These are phyloP conservation scores for Gilbertella persicaria DNA, from an alignment of 371 early-diverging fungal genomes.

Conservation along the genomic window DNA sequence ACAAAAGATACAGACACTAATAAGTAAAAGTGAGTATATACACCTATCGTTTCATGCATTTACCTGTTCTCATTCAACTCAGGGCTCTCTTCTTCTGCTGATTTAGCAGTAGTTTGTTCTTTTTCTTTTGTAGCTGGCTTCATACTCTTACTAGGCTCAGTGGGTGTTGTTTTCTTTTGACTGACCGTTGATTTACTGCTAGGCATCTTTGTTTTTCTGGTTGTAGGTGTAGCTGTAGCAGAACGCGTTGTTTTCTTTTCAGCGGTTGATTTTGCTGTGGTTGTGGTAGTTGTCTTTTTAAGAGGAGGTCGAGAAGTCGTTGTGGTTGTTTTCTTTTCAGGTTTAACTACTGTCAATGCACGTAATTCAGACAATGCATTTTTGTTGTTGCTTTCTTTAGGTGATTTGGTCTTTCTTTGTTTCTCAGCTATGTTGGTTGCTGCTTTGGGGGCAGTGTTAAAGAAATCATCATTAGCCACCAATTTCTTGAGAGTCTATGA, in stretches of 20 bases:
- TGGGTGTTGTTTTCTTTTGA: constrained; percentile 4
- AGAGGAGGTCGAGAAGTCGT: background rate
- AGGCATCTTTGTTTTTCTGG: background rate
- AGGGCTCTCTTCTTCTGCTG: background rate
- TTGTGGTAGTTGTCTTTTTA: background rate
- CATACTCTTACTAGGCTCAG: background rate
- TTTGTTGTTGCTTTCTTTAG: constrained; percentile 8
- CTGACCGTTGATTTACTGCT: background rate
- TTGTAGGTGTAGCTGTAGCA: background rate
- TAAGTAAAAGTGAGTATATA: too few relatives aligned
- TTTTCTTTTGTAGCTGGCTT: background rate
- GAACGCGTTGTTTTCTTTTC: constrained; percentile 3
- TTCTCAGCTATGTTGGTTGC: background rate
- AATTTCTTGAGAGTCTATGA: constrained; percentile 33
- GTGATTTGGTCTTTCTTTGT: background rate
- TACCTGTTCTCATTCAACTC: too few relatives aligned
- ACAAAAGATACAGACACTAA: constrained; percentile 77
- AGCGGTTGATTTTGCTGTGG: background rate
- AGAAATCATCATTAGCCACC: constrained; percentile 15
- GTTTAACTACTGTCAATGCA: constrained; percentile 13
- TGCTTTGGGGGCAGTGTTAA: constrained; percentile 5
- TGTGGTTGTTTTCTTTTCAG: constrained; percentile 1
- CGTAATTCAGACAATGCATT: constrained; percentile 19
- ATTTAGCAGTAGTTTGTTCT: background rate
- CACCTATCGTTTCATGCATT: too few relatives aligned